These are phyloP conservation scores for Stachybotrys echinatus DNA, from an alignment of 2,329 filamentous ascomycete genomes.

Conservation along the genomic window DNA sequence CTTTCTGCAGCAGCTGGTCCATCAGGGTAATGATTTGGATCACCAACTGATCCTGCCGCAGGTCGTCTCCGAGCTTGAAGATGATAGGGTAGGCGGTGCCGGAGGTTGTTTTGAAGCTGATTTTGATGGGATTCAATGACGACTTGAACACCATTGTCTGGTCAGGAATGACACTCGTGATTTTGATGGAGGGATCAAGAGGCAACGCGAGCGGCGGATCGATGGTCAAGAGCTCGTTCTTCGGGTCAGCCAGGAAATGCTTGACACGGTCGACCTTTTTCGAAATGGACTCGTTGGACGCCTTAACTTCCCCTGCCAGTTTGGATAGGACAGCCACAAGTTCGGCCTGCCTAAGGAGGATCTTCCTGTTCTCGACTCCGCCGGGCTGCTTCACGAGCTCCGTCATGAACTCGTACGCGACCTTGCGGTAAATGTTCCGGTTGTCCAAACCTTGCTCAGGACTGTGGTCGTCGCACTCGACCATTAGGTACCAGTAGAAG, in stretches of 20 bases:
- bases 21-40: slow-evolving; percentile 97
- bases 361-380: slow-evolving; percentile 69
- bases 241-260: slow-evolving; percentile 77
- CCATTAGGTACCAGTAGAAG: slow-evolving; percentile 97
- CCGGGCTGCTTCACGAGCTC: slow-evolving; percentile 69
- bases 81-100: slow-evolving; percentile 83
- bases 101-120: slow-evolving; percentile 78
- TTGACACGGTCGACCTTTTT: slow-evolving; percentile 83
- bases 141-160: slow-evolving; percentile 95
- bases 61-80: slow-evolving; percentile 95
- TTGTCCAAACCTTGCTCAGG: slow-evolving; percentile 69
- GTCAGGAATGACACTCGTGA: slow-evolving; percentile 76
- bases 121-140: slow-evolving; percentile 82
- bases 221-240: slow-evolving; percentile 79
- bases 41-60: slow-evolving; percentile 94
- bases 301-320: slow-evolving; percentile 83
- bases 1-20: slow-evolving; percentile 91
- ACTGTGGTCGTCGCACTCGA: slow-evolving; percentile 85
- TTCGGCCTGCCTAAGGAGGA: slow-evolving; percentile 80
- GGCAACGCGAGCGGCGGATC: slow-evolving; percentile 85
- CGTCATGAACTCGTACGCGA: slow-evolving; percentile 94
- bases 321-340: slow-evolving; percentile 81
- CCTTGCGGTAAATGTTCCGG: slow-evolving; percentile 82
- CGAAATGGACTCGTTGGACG: slow-evolving; percentile 69
- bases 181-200: slow-evolving; percentile 75